Conservation (phyloP, 2,329 filamentous ascomycete genomes). For the Ophiostoma triangulosporum region DNA sequence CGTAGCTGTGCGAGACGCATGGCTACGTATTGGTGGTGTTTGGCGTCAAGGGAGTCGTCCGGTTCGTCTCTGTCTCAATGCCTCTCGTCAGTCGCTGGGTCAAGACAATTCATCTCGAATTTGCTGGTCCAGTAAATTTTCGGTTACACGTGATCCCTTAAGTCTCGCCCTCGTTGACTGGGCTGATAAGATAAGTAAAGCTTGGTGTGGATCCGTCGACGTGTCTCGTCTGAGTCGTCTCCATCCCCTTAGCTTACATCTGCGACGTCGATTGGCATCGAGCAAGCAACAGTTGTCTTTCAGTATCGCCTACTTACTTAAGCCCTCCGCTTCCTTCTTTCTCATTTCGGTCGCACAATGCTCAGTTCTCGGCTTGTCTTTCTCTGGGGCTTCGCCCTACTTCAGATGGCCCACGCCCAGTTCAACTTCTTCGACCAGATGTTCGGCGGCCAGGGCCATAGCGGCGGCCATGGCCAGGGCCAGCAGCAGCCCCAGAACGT, state of each 20-base stretch:
- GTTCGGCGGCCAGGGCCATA: constrained; percentile 53
- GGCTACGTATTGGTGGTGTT: background rate
- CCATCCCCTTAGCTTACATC: too few relatives aligned
- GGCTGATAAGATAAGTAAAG: too few relatives aligned
- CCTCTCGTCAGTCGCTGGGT: background rate
- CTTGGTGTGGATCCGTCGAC: too few relatives aligned
- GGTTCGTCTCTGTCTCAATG: background rate
- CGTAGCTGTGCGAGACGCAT: constrained; percentile 36
- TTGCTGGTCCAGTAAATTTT: constrained; percentile 1
- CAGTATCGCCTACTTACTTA: background rate
- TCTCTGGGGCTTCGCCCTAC: constrained; percentile 42
- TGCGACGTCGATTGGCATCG: background rate
- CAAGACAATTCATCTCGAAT: background rate
- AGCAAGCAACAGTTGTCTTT: background rate
- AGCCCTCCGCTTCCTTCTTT: background rate
- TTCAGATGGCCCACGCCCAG: constrained; percentile 56
- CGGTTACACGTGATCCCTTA: constrained; percentile 1
- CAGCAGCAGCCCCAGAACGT: constrained; percentile 60
- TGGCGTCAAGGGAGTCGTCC: background rate
- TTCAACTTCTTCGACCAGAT: constrained; percentile 98
- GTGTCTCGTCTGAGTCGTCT: too few relatives aligned
- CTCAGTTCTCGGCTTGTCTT: constrained; percentile 15
- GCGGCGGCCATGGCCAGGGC: constrained; percentile 28
- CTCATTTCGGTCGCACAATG: background rate
- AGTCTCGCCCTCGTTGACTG: too few relatives aligned